Evolutionary conservation across 805 yeast species (phyloP).

Genomic region (Suhomyces canberraensis): DNA sequence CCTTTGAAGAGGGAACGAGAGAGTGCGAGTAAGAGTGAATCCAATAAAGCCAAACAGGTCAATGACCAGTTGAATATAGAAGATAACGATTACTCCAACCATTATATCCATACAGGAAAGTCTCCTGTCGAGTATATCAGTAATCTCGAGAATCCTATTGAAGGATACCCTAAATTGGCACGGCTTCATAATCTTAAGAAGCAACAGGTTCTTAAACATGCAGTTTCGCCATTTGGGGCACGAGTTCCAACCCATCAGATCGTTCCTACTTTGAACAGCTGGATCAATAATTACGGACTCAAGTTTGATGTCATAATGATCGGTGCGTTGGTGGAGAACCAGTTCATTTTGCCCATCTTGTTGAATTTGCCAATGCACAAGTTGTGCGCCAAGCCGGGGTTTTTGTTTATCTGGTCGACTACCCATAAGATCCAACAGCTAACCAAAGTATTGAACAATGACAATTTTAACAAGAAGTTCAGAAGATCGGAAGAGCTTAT

Average conservation of each 20-base stretch:
- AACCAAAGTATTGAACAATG: slow-evolving; percentile 50
- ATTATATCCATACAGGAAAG: slow-evolving; percentile 59
- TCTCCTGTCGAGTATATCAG: slow-evolving; percentile 64
- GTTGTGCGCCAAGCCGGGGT: slow-evolving; percentile 81
- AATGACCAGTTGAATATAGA: neutral
- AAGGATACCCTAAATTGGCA: slow-evolving; percentile 84
- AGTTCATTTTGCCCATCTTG: slow-evolving; percentile 59
- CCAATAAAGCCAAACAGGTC: neutral
- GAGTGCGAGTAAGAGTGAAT: neutral
- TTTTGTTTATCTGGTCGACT: slow-evolving; percentile 84
- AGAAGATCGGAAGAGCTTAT: slow-evolving; percentile 88
- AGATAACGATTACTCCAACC: slow-evolving; percentile 72
- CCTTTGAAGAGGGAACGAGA: neutral
- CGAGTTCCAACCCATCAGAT: slow-evolving; percentile 53
- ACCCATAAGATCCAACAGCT: slow-evolving; percentile 66
- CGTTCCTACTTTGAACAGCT: slow-evolving; percentile 51
- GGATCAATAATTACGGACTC: slow-evolving; percentile 58
- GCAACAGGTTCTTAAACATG: slow-evolving; percentile 49
- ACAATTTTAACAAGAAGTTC: slow-evolving; percentile 56
- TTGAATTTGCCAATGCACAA: slow-evolving; percentile 66
- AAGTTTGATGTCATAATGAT: slow-evolving; percentile 90
- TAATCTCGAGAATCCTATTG: slow-evolving; percentile 63
- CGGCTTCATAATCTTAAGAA: slow-evolving; percentile 63
- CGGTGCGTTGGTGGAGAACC: slow-evolving; percentile 78
- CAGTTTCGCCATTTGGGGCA: slow-evolving; percentile 65